Evolutionary conservation across 345 rosid genomes (phyloP).

Genomic region (Populus pruinosa): DNA sequence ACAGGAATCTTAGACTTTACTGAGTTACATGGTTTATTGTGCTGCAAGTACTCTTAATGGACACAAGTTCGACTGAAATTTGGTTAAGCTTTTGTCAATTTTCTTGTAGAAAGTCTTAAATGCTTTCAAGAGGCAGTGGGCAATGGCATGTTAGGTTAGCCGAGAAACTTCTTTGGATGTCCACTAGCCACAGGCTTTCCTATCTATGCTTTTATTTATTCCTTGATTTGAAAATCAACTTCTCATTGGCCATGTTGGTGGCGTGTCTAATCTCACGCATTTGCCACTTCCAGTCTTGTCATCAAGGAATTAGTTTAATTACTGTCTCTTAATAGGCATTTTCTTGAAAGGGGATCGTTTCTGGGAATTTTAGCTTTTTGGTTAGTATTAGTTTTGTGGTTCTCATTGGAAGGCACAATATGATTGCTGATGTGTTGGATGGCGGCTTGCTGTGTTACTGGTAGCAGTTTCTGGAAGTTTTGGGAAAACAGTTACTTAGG

Average conservation of each 20-base stretch:
- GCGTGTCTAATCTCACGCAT: background rate
- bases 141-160: no score
- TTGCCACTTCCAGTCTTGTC: background rate
- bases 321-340: background rate
- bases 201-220: background rate
- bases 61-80: slow-evolving; percentile 1
- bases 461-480: background rate
- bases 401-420: background rate
- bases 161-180: no score
- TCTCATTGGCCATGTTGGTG: background rate
- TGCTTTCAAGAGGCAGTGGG: background rate
- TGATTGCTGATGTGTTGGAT: slow-evolving; percentile 4
- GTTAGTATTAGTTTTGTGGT: background rate
- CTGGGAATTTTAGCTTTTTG: background rate
- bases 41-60: slow-evolving; percentile 6
- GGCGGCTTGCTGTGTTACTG: background rate
- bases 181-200: background rate
- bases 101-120: slow-evolving; percentile 2
- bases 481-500: background rate
- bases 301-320: background rate
- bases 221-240: background rate
- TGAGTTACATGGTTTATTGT: background rate
- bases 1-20: slow-evolving; percentile 1
- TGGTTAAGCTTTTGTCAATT: slow-evolving; percentile 5
- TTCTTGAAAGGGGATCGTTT: background rate